Conservation (phyloP, 1,284 basidiomycete genomes). For the Xerocomus nothofagi region DNA sequence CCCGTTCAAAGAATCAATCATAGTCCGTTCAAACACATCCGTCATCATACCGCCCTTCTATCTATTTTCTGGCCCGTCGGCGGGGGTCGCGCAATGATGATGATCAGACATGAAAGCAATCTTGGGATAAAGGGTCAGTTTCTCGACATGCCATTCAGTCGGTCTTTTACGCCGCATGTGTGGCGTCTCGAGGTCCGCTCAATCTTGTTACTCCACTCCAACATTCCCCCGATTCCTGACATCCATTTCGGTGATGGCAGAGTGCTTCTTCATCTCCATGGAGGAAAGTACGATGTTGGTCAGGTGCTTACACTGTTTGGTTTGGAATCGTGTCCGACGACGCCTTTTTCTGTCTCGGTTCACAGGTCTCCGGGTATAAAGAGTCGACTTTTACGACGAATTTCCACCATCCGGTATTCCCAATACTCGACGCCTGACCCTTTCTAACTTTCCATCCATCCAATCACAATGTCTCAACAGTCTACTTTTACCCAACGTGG, state of each 20-base stretch:
- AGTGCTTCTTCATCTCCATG: background rate
- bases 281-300: background rate
- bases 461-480: background rate
- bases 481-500: background rate
- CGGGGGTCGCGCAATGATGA: no score
- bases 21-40: no score
- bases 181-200: background rate
- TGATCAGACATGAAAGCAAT: no score
- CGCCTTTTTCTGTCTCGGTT: background rate
- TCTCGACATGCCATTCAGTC: background rate
- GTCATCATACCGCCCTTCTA: no score
- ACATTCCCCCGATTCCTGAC: background rate
- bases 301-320: background rate
- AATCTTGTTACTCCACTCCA: background rate
- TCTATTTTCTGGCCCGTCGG: no score
- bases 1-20: no score
- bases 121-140: no score
- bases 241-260: background rate
- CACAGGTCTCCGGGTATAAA: slow-evolving; percentile 1
- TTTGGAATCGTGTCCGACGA: background rate
- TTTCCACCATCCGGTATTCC: background rate
- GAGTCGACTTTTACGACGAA: background rate
- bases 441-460: background rate
- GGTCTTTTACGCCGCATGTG: background rate
- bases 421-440: background rate